phyloP scores from a whole-genome alignment of 2,329 filamentous ascomycete genomes.

The Fusarium hainanense region DNA sequence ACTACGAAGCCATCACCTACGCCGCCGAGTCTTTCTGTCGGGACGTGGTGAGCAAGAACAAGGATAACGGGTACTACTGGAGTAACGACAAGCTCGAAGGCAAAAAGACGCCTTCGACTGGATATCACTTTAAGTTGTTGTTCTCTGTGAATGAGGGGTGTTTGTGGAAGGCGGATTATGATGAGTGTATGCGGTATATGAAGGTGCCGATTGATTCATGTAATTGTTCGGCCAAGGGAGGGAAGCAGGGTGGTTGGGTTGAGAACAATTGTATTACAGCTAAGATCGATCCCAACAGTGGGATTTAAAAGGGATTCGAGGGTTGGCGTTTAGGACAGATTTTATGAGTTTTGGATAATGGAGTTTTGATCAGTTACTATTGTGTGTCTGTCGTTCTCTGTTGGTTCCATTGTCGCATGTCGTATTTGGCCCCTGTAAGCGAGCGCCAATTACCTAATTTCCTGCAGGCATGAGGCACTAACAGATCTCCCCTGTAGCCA shows the following conservation, averaged over 20 bases:
- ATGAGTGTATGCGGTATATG: constrained; percentile 43
- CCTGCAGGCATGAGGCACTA: not conserved
- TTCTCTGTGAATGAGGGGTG: constrained; percentile 32
- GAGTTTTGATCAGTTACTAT: not conserved
- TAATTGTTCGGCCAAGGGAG: constrained; percentile 35
- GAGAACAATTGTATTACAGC: constrained; percentile 24
- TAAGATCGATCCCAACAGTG: not conserved
- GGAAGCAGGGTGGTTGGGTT: constrained; percentile 43
- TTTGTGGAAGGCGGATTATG: constrained; percentile 25
- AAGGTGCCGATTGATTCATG: constrained; percentile 42
- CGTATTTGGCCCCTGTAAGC: not conserved
- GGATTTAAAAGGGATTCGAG: not conserved
- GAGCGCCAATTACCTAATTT: not conserved
- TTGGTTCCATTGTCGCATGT: not conserved
- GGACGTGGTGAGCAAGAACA: constrained; percentile 3
- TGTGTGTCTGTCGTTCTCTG: not conserved
- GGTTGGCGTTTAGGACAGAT: not conserved
- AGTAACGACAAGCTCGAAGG: constrained; percentile 15
- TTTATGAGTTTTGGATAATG: not conserved
- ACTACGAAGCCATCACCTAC: constrained; percentile 1
- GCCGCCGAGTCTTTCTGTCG: constrained; percentile 32
- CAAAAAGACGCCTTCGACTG: constrained; percentile 6
- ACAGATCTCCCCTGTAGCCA: not conserved
- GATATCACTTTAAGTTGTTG: constrained; percentile 24
- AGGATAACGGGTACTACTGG: not conserved